A percentile compares a stretch with the other conserved stretches of the same genome.
Conservation (phyloP, 331 rosid species). For the Saraca asoca region DNA sequence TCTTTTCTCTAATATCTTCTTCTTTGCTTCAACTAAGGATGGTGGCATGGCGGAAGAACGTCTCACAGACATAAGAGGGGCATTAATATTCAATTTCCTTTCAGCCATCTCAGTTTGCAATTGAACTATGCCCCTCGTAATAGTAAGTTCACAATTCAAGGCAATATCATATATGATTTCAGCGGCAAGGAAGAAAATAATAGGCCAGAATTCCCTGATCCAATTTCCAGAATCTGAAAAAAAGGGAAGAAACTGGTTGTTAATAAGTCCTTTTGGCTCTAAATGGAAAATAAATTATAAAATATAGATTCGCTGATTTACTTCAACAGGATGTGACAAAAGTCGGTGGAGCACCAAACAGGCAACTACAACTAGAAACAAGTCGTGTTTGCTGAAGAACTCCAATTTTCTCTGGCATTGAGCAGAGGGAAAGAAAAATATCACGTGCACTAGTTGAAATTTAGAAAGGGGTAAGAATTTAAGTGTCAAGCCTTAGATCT, state of each 20-base stretch:
- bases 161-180: slow-evolving; percentile 27
- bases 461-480: background rate
- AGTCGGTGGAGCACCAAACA: slow-evolving; percentile 1
- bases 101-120: slow-evolving; percentile 58
- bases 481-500: background rate
- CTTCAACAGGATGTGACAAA: slow-evolving; percentile 1
- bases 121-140: slow-evolving; percentile 35
- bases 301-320: slow-evolving; percentile 20
- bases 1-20: slow-evolving; percentile 50
- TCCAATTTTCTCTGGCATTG: background rate
- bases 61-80: slow-evolving; percentile 87
- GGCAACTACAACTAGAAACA: background rate
- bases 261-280: background rate
- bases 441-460: background rate
- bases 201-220: slow-evolving; percentile 9
- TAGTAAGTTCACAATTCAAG: slow-evolving; percentile 26
- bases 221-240: slow-evolving; percentile 34
- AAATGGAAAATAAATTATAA: background rate
- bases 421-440: background rate
- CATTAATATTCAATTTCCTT: slow-evolving; percentile 76
- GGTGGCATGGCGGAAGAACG: slow-evolving; percentile 59
- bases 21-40: slow-evolving; percentile 44
- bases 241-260: slow-evolving; percentile 2
- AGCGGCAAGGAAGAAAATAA: slow-evolving; percentile 15
- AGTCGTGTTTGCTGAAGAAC: background rate